Evolutionary conservation across 2,329 filamentous ascomycete genomes (phyloP), one percentile per base, ranked within the genome.

Genomic region (Cadophora malorum): DNA sequence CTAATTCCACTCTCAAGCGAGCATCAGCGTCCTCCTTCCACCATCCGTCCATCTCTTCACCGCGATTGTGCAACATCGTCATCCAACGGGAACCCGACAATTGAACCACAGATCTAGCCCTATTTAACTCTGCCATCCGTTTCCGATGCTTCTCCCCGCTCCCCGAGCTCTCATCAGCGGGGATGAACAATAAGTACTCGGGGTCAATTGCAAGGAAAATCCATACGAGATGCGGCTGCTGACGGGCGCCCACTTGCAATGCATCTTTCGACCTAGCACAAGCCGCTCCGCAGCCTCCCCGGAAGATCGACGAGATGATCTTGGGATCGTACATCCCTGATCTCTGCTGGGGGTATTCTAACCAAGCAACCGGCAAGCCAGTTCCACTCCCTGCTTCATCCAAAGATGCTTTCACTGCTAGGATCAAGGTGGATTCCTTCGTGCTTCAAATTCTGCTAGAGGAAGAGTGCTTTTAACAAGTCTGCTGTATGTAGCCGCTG

Each of bases 401-500:
- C 55, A 47, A 66, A 52, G 64, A 60, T 53, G 9, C 25, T 12
- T 33, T 55, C 56, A 50, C 23, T 38, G 33, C 64, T 41, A 61
- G 56, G 38, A 61, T n/a, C 45, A 52, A 49, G 14, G n/a, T 33
- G 41, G 23, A 58, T 41, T 52, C 21, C 35, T 35, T 56, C 49
- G 61, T 66, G 38, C 28, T 53, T 64, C 45, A 61, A 50, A 9
- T 41, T 69, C 47, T 66, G 49, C 52, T 53, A 19, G 52, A 21
- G 28, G 31, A 50, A 23, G 55, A 50, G 38, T 55, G 35, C 50
- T 66, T 64, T 67, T 53, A 68, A 63, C 65, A 68, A 38, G 31
- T 67, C 64, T 66, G n/a, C 68, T 71, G 71, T 65, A 67, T 45
- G 45, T 63, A 60, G 31, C 71, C 72, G 70, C 49, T 67, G 58